Percentiles rank a stretch among this genome's conserved stretches.
Evolutionary conservation across 441 rosid species (phyloP).

Genomic region (Populus hybrid): DNA sequence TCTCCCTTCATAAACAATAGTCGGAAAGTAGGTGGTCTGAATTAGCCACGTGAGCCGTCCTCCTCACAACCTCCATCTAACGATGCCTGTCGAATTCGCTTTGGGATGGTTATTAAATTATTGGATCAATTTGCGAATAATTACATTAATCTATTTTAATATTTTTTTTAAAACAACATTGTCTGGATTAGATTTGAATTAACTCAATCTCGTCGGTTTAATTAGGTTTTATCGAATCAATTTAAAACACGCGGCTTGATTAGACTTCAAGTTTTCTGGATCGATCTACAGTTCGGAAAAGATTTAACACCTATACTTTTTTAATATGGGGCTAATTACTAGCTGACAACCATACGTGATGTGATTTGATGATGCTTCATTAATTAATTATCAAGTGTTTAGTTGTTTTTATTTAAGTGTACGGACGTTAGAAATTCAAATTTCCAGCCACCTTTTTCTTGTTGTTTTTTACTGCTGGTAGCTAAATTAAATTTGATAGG

Average conservation of each 20-base stretch:
- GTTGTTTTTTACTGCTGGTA: too few species aligned
- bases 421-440: not conserved
- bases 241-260: not conserved
- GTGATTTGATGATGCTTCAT: not conserved
- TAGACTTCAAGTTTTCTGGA: not conserved
- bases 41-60: constrained; percentile 15
- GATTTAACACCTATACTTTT: not conserved
- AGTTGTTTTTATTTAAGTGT: not conserved
- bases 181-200: not conserved
- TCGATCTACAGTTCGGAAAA: not conserved
- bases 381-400: not conserved
- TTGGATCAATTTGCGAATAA: not conserved
- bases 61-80: not conserved
- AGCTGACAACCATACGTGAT: not conserved
- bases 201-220: not conserved
- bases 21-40: not conserved
- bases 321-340: not conserved
- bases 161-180: not conserved
- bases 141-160: not conserved
- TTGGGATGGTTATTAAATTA: not conserved
- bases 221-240: not conserved
- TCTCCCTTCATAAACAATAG: not conserved
- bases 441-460: not conserved
- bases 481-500: too few species aligned
- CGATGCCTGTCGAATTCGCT: not conserved